phyloP scores from a whole-genome alignment of 2,329 filamentous ascomycete genomes.

The Cytospora paraplurivora region DNA sequence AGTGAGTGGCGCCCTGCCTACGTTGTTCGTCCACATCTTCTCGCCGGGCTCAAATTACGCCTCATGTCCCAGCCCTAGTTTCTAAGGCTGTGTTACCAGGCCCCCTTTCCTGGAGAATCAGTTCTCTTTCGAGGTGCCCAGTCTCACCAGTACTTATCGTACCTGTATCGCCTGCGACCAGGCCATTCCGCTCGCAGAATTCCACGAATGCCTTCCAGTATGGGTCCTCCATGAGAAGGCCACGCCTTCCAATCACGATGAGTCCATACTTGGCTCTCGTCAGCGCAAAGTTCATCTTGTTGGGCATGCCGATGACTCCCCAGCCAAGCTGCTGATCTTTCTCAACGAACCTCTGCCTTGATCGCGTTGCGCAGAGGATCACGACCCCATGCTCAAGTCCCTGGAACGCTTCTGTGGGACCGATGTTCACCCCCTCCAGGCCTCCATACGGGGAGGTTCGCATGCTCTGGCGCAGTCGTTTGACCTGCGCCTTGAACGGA shows the following conservation, averaged over 20 bases:
- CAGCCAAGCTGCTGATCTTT: conserved; percentile 30
- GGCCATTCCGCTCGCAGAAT: conserved; percentile 29
- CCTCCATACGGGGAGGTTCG: conserved; percentile 3
- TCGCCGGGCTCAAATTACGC: neutral
- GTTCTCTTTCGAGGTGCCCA: neutral
- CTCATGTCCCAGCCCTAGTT: neutral
- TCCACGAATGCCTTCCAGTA: conserved; percentile 28
- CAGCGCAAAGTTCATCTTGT: conserved; percentile 33
- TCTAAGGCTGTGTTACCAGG: neutral
- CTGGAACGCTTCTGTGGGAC: conserved; percentile 34
- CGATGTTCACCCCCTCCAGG: conserved; percentile 32
- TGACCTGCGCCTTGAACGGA: conserved; percentile 34
- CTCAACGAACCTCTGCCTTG: conserved; percentile 29
- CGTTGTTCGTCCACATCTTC: conserved; percentile 15
- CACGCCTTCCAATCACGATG: conserved; percentile 30
- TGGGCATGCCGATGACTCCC: conserved; percentile 31
- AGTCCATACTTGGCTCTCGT: conserved; percentile 33
- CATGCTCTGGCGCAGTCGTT: conserved; percentile 26
- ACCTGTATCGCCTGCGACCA: conserved; percentile 1
- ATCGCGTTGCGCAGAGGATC: conserved; percentile 33
- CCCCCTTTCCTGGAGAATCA: conserved; percentile 15
- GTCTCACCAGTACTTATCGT: no score
- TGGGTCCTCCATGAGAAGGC: conserved; percentile 28
- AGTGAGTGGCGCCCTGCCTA: conserved; percentile 11
- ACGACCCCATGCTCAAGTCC: conserved; percentile 33